These are phyloP conservation scores for Aspergillus japonicus DNA, from an alignment of 2,329 filamentous ascomycete species.

Conservation along the genomic window DNA sequence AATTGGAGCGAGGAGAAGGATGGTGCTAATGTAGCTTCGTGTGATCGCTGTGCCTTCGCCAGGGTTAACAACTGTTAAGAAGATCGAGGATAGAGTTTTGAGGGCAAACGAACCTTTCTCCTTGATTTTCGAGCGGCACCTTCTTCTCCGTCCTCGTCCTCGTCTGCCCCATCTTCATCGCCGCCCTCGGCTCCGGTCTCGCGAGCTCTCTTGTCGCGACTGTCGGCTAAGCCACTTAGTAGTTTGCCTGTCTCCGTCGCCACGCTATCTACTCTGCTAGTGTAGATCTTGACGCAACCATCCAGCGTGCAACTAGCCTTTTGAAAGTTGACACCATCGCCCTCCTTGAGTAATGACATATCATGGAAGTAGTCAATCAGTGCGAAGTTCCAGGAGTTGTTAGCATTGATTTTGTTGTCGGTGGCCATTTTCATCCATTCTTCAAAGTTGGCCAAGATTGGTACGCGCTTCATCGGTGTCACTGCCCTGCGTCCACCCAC, in stretches of 20 bases:
- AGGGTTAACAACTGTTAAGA: background rate
- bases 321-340: constrained; percentile 96
- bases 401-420: constrained; percentile 97
- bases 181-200: constrained; percentile 61
- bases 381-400: constrained; percentile 99
- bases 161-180: constrained; percentile 59
- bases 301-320: constrained; percentile 97
- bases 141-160: constrained; percentile 60
- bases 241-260: constrained; percentile 96
- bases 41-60: constrained; percentile 65
- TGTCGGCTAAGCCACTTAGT: constrained; percentile 84
- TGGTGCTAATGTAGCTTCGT: constrained; percentile 87
- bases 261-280: constrained; percentile 95
- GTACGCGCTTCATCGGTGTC: constrained; percentile 94
- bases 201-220: constrained; percentile 66
- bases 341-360: constrained; percentile 95
- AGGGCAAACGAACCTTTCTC: constrained; percentile 61
- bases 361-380: constrained; percentile 99
- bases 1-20: constrained; percentile 86
- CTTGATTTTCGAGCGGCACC: constrained; percentile 54
- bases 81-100: background rate
- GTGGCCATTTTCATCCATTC: constrained; percentile 99
- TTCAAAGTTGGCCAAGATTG: constrained; percentile 95
- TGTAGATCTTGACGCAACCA: constrained; percentile 99
- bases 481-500: constrained; percentile 69